These are phyloP conservation scores for Yamadazyma insecticola DNA, from an alignment of 805 yeast species.

Conservation along the genomic window DNA sequence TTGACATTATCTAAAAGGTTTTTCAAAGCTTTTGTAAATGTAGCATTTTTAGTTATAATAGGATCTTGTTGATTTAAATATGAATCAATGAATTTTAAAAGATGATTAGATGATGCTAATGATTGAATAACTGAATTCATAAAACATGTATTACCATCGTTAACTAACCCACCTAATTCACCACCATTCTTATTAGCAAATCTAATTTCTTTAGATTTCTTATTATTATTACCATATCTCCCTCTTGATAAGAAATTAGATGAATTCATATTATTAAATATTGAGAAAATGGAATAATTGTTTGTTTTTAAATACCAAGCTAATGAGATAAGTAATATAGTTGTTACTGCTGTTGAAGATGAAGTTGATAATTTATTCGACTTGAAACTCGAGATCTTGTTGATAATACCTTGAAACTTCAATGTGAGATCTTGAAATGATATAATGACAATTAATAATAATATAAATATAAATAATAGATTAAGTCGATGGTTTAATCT, in stretches of 20 bases:
- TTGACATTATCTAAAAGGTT: conserved; percentile 54
- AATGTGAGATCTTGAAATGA: too few relatives aligned
- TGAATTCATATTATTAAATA: conserved; percentile 1
- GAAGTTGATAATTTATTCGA: conserved; percentile 1
- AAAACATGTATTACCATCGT: conserved; percentile 92
- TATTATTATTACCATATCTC: conserved; percentile 7
- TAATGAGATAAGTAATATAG: too few relatives aligned
- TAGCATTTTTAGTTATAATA: conserved; percentile 13
- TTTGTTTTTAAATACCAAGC: not conserved
- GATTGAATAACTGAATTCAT: conserved; percentile 89
- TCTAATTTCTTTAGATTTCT: conserved; percentile 21
- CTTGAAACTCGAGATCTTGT: too few relatives aligned
- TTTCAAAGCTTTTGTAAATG: conserved; percentile 52
- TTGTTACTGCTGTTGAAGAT: too few relatives aligned
- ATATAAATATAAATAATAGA: too few relatives aligned
- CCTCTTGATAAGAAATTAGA: conserved; percentile 6
- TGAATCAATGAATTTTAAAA: conserved; percentile 51
- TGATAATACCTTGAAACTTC: too few relatives aligned
- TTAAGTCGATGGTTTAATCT: too few relatives aligned
- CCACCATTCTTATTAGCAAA: conserved; percentile 61
- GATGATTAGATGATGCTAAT: conserved; percentile 65
- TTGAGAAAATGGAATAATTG: not conserved
- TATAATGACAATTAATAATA: too few relatives aligned
- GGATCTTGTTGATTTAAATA: conserved; percentile 20
- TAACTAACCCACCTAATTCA: conserved; percentile 76